These are phyloP conservation scores for Musa balbisiana DNA, from an alignment of 202 grass and related monocot species.

Conservation along the genomic window DNA sequence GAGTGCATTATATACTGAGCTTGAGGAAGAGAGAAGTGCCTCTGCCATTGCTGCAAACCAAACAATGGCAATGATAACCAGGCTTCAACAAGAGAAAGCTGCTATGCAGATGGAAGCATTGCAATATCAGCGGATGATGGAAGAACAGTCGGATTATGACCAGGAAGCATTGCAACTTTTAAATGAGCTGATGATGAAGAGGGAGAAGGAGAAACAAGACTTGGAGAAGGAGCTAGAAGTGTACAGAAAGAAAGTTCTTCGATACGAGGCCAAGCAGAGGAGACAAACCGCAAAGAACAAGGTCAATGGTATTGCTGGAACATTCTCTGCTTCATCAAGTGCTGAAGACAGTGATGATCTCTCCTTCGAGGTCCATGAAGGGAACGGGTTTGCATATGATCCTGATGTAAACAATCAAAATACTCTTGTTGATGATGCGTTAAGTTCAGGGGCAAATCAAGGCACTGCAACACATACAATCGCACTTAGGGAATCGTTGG, in stretches of 20 bases:
- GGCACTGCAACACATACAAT: conserved; percentile 49
- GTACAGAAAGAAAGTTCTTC: conserved; percentile 55
- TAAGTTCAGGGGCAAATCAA: conserved; percentile 26
- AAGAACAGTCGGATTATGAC: conserved; percentile 96
- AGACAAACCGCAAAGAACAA: conserved; percentile 44
- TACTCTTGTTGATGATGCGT: conserved; percentile 48
- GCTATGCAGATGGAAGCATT: conserved; percentile 99
- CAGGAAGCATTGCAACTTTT: conserved; percentile 82
- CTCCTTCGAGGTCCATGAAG: conserved; percentile 50
- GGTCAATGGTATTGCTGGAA: conserved; percentile 46
- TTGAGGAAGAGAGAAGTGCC: conserved; percentile 90
- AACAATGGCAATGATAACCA: conserved; percentile 99
- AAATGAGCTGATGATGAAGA: conserved; percentile 79
- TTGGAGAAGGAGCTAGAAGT: conserved; percentile 61
- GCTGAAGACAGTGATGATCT: conserved; percentile 67
- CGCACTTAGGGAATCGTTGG: conserved; percentile 45
- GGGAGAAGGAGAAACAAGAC: conserved; percentile 92
- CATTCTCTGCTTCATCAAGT: conserved; percentile 70
- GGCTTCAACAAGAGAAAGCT: conserved; percentile 99
- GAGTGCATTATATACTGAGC: conserved; percentile 60
- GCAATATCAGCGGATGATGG: conserved; percentile 96
- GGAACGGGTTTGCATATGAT: conserved; percentile 54
- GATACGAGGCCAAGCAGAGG: conserved; percentile 58
- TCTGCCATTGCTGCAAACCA: conserved; percentile 83
- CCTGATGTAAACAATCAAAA: conserved; percentile 50